Evolutionary conservation across 306 rosid species (phyloP).

Genomic region (Castanea crenata): DNA sequence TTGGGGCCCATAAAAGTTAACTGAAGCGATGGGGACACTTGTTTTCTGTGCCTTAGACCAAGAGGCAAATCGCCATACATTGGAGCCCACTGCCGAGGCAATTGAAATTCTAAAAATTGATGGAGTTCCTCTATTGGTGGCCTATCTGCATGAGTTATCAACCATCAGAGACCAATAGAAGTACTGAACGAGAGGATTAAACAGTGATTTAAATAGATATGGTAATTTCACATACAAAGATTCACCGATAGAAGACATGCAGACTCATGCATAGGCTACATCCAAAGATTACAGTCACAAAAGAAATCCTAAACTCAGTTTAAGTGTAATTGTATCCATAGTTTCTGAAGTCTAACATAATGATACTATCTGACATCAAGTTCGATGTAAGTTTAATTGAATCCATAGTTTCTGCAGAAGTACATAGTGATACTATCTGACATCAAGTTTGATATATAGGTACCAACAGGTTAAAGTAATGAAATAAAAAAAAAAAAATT

Average conservation of each 20-base stretch:
- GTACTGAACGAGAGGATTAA: neutral
- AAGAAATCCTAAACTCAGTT: neutral
- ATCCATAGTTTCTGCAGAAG: neutral
- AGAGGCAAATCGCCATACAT: slow-evolving; percentile 83
- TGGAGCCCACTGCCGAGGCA: slow-evolving; percentile 96
- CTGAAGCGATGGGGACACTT: slow-evolving; percentile 65
- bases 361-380: no score
- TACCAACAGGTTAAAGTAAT: neutral
- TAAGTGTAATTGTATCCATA: neutral
- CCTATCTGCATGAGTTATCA: slow-evolving; percentile 60
- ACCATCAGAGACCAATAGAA: slow-evolving; percentile 4
- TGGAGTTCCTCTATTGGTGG: slow-evolving; percentile 88
- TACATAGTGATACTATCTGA: neutral
- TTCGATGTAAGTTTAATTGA: neutral
- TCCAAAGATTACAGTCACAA: neutral
- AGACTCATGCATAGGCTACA: neutral
- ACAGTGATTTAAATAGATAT: neutral
- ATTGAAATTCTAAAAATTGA: slow-evolving; percentile 83
- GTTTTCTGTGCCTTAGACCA: slow-evolving; percentile 53
- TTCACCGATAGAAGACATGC: neutral
- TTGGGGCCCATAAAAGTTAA: slow-evolving; percentile 81
- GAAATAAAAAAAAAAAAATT: neutral
- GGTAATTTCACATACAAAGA: neutral
- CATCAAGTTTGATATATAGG: neutral
- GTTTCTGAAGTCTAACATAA: neutral